Base-by-base conservation (phyloP, 1,284 basidiomycete species). In the Pseudozyma sp. region DNA sequence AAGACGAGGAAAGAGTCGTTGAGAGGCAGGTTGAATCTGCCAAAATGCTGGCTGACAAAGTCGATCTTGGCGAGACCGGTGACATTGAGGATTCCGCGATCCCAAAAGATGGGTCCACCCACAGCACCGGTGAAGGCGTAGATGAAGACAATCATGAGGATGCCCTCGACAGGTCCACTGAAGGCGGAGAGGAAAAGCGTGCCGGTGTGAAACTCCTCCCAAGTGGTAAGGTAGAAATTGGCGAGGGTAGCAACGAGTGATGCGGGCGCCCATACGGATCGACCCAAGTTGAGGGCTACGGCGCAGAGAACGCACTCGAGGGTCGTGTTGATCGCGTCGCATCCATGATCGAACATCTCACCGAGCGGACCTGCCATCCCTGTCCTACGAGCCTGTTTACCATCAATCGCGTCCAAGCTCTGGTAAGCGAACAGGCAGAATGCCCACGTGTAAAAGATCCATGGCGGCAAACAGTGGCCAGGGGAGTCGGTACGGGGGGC, bases 141-240 rank as follows among this genome's bases (percentile, higher is more conserved):
- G 64, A 98, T 90, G 12, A 80, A 85, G 34, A 92, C 88, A 65
- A 98, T 91, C 85, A 98, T 89, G 52, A 99, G 86, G 78, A 99
- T 97, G 10, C 96, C 96, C 86, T 98, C 96, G 1, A 98, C 93
- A 0, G 96, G 96, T 0, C 96, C 96, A 10, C 93, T 96, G 86
- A 97, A 97, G 34, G 91, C 90, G n/a, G 93, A 83, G 40, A 84
- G 77, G 67, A 78, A 84, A 18, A 84, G 80, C 13, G 78, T 81
- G 16, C 92, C 92, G 1, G 96, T 99, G 85, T 99, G 92, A 82
- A 93, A 96, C 86, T 99, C 96, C 83, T 99, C 96, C 96, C 96
- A 98, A 5, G 95, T 97, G 0, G 93, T 86, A 14, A 97, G 88
- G 85, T 98, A 98, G 85, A 99, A 99, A 86, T 94, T 97, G 71